phyloP scores from a whole-genome alignment of 192 early-diverging fungal species.

The Podila epicladia region DNA sequence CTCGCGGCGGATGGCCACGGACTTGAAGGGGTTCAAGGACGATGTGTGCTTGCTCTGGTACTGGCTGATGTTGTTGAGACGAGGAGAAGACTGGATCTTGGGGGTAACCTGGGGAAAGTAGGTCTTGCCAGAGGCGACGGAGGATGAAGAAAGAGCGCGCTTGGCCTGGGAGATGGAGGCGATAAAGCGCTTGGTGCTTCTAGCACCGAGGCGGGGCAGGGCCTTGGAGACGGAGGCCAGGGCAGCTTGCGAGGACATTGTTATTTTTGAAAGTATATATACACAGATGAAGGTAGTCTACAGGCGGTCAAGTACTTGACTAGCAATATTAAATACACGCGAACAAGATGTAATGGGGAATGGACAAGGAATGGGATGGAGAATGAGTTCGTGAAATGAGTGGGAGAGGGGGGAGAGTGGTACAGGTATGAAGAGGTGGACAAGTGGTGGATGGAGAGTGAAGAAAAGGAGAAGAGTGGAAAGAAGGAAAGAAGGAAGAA shows the following conservation, averaged over 20 bases:
- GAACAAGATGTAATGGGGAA: conserved; percentile 15
- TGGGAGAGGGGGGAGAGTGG: neutral
- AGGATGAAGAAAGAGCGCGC: conserved; percentile 23
- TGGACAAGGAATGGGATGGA: neutral
- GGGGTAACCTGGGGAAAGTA: conserved; percentile 37
- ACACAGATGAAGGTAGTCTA: neutral
- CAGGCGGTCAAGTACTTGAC: neutral
- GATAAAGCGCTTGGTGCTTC: conserved; percentile 4
- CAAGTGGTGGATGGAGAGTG: neutral
- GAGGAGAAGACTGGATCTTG: conserved; percentile 19
- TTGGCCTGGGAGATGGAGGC: conserved; percentile 17
- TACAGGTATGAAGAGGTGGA: neutral
- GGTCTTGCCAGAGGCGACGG: conserved; percentile 23
- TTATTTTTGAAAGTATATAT: conserved; percentile 4
- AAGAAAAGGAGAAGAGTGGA: no score
- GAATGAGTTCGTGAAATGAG: neutral
- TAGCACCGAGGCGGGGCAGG: conserved; percentile 33
- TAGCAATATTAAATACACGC: neutral
- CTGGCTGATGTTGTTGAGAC: conserved; percentile 28
- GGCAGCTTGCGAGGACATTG: conserved; percentile 36
- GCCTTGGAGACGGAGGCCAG: conserved; percentile 38
- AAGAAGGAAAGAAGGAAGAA: neutral
- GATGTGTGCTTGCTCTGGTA: conserved; percentile 42
- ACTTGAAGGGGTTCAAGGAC: conserved; percentile 47
- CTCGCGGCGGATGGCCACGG: conserved; percentile 90